Evolutionary conservation across 768 basidiomycete species (phyloP).

Genomic region (Agaricus blazei): DNA sequence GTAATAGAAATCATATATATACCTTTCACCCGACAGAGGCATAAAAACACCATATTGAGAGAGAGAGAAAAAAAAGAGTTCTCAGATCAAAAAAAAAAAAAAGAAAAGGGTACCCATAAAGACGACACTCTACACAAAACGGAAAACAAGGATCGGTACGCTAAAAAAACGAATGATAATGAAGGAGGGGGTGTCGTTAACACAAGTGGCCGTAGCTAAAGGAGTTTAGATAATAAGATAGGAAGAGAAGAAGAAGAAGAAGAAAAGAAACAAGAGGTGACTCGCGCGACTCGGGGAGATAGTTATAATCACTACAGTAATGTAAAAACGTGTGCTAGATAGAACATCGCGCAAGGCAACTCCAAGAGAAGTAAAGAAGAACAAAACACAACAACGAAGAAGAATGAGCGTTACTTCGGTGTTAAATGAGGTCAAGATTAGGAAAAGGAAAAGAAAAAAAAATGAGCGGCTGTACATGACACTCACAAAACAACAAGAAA

Average conservation of each 20-base stretch:
- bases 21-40: too few species aligned
- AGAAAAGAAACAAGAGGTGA: constrained; percentile 1
- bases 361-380: neutral
- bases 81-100: too few species aligned
- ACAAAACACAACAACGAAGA: neutral
- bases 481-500: constrained; percentile 1
- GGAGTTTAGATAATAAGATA: constrained; percentile 4
- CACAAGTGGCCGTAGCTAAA: neutral
- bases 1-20: too few species aligned
- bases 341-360: constrained; percentile 1
- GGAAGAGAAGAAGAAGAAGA: constrained; percentile 6
- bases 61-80: neutral
- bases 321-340: constrained; percentile 12
- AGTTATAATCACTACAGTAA: constrained; percentile 11
- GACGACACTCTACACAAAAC: too few species aligned
- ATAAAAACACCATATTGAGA: too few species aligned
- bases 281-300: constrained; percentile 7
- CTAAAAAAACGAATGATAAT: neutral
- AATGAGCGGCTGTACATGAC: constrained; percentile 1
- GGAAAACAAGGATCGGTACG: too few species aligned
- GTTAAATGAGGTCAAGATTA: constrained; percentile 3
- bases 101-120: neutral
- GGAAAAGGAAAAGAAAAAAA: constrained; percentile 4
- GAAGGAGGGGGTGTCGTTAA: neutral
- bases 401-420: neutral